Evolutionary conservation across 2,329 filamentous ascomycete genomes (phyloP).

Genomic region (Fusarium euwallaceae): DNA sequence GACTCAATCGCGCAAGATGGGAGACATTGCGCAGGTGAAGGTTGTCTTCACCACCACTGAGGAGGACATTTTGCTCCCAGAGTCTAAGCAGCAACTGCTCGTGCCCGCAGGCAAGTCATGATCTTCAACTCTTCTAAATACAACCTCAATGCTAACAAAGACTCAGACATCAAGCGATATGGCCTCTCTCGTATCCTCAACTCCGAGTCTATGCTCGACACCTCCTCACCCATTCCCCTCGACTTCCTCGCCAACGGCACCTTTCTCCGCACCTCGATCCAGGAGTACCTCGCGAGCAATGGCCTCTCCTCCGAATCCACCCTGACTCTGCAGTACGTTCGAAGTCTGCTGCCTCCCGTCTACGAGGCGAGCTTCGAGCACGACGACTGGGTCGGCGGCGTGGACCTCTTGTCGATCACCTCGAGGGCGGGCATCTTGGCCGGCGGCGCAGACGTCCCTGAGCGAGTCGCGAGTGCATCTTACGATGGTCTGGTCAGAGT

Average conservation of each 20-base stretch:
- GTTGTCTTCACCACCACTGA: constrained; percentile 77
- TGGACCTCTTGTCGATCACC: constrained; percentile 82
- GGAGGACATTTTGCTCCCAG: constrained; percentile 72
- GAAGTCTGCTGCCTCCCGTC: constrained; percentile 88
- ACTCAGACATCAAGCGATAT: constrained; percentile 76
- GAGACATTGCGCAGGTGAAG: constrained; percentile 68
- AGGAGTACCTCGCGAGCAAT: constrained; percentile 88
- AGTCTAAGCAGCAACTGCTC: constrained; percentile 71
- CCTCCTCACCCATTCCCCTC: constrained; percentile 78
- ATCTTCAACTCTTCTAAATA: not conserved
- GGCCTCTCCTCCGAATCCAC: constrained; percentile 91
- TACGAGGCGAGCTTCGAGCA: constrained; percentile 95
- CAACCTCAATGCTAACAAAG: not conserved
- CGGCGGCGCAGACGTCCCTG: constrained; percentile 45
- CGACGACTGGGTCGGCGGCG: constrained; percentile 93
- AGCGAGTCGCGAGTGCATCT: constrained; percentile 86
- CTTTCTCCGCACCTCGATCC: constrained; percentile 89
- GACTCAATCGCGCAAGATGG: constrained; percentile 49
- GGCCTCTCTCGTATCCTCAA: constrained; percentile 78
- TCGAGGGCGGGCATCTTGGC: constrained; percentile 69
- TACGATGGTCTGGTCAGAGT: constrained; percentile 91
- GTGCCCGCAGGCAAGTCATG: constrained; percentile 67
- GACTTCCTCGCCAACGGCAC: constrained; percentile 97
- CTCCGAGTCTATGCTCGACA: constrained; percentile 78
- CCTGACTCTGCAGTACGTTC: constrained; percentile 91